These are phyloP conservation scores for Fraxinus velutina DNA, from an alignment of 305 asterid species.

Conservation along the genomic window DNA sequence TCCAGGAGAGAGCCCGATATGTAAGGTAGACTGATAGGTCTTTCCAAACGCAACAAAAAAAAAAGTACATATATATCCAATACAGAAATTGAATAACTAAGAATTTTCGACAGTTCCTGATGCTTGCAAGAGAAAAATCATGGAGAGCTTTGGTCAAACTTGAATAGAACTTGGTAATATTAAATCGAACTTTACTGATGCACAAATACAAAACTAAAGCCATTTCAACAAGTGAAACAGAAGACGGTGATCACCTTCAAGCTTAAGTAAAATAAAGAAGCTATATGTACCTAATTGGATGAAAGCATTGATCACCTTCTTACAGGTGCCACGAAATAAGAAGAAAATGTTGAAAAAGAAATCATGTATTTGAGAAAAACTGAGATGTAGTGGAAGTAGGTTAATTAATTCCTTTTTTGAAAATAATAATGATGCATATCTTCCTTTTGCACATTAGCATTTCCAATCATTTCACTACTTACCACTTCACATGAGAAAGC, in stretches of 20 bases:
- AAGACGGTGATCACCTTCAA: background rate
- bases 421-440: background rate
- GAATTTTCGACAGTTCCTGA: slow-evolving; percentile 4
- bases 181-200: background rate
- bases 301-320: background rate
- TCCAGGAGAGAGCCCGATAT: background rate
- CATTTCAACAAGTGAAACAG: background rate
- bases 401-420: background rate
- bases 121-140: background rate
- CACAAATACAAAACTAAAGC: background rate
- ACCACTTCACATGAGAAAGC: slow-evolving; percentile 34
- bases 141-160: slow-evolving; percentile 5
- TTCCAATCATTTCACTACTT: slow-evolving; percentile 18
- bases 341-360: background rate
- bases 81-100: background rate
- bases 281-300: background rate
- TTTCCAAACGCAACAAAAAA: background rate
- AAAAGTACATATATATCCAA: background rate
- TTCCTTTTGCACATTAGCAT: slow-evolving; percentile 1
- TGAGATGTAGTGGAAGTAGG: background rate
- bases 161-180: background rate
- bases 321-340: slow-evolving; percentile 1
- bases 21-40: background rate
- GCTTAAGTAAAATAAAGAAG: background rate
- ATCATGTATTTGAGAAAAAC: background rate